Conservation (phyloP, 106 monocot species). For the Acanthochlamys bracteata region DNA sequence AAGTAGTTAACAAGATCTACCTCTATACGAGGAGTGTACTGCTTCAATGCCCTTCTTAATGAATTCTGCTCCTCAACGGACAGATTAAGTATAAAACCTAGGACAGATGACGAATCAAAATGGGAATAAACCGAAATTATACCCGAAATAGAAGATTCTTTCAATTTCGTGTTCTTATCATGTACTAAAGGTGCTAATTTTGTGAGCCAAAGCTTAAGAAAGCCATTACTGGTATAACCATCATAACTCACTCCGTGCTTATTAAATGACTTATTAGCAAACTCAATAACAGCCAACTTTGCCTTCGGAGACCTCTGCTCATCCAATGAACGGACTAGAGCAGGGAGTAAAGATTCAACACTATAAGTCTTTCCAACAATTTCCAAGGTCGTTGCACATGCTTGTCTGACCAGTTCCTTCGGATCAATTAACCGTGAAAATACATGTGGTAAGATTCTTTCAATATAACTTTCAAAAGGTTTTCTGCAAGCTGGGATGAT, state of each 20-base stretch:
- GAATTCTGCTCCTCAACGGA: slow-evolving; percentile 84
- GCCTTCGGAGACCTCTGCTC: slow-evolving; percentile 99
- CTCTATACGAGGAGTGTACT: slow-evolving; percentile 95
- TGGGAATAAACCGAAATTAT: slow-evolving; percentile 86
- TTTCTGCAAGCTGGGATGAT: slow-evolving; percentile 95
- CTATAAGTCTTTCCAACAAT: slow-evolving; percentile 72
- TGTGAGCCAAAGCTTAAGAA: slow-evolving; percentile 95
- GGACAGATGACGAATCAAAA: slow-evolving; percentile 83
- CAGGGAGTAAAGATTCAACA: slow-evolving; percentile 85
- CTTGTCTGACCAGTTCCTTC: slow-evolving; percentile 86
- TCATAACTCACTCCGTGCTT: slow-evolving; percentile 72
- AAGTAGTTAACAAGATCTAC: slow-evolving; percentile 92
- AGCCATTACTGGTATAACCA: slow-evolving; percentile 59
- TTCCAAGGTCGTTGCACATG: slow-evolving; percentile 66
- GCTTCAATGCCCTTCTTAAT: slow-evolving; percentile 86
- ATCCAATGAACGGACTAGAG: slow-evolving; percentile 83
- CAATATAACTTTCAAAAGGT: slow-evolving; percentile 92
- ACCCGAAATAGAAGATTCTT: slow-evolving; percentile 86
- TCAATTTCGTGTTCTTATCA: slow-evolving; percentile 94
- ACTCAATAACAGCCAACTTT: slow-evolving; percentile 93
- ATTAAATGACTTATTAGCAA: slow-evolving; percentile 94
- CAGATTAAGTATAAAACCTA: slow-evolving; percentile 85
- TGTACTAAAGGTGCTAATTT: slow-evolving; percentile 84
- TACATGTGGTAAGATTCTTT: slow-evolving; percentile 86
- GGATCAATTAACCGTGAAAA: slow-evolving; percentile 98